Evolutionary conservation across 306 rosid species (phyloP), one percentile per base, ranked within the genome.

Genomic region (Sicyos edulis): DNA sequence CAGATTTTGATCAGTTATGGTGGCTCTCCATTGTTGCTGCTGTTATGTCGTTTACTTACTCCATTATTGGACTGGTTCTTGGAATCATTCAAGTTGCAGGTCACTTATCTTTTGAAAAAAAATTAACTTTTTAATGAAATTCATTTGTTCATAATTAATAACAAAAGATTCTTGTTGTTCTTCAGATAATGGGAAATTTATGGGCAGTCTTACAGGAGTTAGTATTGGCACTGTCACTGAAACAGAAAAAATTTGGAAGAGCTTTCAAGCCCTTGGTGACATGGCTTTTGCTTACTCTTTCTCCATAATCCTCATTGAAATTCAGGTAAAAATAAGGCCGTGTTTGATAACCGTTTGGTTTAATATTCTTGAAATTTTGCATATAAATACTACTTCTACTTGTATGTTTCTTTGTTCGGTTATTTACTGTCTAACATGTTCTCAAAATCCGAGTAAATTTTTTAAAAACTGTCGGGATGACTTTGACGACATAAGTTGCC

Each of bases 1-100:
- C 92, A 21, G 78, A 88, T 74, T 91, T 91, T 69, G 90, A 86
- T 77, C 67, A 85, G 78, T 80, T 91, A 17, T 74, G 87, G 51
- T 88, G 95, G 96, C 77, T 91, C 37, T 91, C 96, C 20, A 12
- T 83, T 66, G 58, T 88, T 0, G 96, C 95, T 60, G 95, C 96
- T 67, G 59, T 86, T 66, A 91, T 84, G 89, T 91, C 96, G 56
- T 88, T 91, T 73, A 70, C 78, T 55, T 91, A 88, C 82, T 83
- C 96, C 71, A 78, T 79, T 72, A 86, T 88, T 58, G 92, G 96
- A 76, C 71, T 91, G 72, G 83, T 76, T 40, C 86, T 91, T 62
- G 87, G 89, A 6, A 5, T 80, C 54, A 40, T 50, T 11, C 63
- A 68, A 73, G 73, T 80, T 45, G 54, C 72, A 60, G 83, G 87